Base-by-base conservation (phyloP, 306 rosid genomes). In the cucumber (Cucumis sativus) region DNA sequence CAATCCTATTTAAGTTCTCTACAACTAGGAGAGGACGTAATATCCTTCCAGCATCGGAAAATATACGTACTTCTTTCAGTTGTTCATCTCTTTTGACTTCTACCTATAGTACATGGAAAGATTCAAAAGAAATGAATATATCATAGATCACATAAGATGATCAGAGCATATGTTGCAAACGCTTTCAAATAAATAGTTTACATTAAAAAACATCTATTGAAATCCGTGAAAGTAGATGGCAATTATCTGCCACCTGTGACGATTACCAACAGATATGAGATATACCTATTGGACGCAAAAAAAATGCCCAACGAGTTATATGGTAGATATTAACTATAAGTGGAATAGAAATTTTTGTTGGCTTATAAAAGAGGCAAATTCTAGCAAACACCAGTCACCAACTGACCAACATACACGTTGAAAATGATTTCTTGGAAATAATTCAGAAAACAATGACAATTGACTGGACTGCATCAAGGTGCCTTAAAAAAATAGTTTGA, bases 41-140 rank as follows among this genome's bases (percentile, higher is more conserved):
- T 83, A 96, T 89, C 87, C 99, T 89, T 84, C 99, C 99, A 23
- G 98, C 88, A 83, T 96, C 99, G 35, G 93, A 87, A 87, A 81
- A 91, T 84, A 96, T 85, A 15, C 91, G 91, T 69, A 96, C 91
- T 83, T 96, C 99, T 75, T 84, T 81, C 58, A 87, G 93, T 18
- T 41, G 79, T 74, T 82, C 87, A 62, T 96, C 98, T 89, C 90
- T 86, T 85, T 96, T 96, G 41, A 96, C 88, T 86, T 96, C 99
- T 75, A 92, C 92, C 99, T 96, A 59, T 51, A 82, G 66, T 21
- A 79, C 39, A 82, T 80, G 82, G 70, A 52, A 30, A 20, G 18
- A 23, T 14, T 35, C 51, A 56, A 78, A 39, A 55, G 71, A 40
- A 68, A 75, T 45, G 7, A 43, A n/a, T 8, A 74, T 55, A 74